phyloP scores from a whole-genome alignment of 352 stramenopile genomes.

The Globisporangium sylvaticum region DNA sequence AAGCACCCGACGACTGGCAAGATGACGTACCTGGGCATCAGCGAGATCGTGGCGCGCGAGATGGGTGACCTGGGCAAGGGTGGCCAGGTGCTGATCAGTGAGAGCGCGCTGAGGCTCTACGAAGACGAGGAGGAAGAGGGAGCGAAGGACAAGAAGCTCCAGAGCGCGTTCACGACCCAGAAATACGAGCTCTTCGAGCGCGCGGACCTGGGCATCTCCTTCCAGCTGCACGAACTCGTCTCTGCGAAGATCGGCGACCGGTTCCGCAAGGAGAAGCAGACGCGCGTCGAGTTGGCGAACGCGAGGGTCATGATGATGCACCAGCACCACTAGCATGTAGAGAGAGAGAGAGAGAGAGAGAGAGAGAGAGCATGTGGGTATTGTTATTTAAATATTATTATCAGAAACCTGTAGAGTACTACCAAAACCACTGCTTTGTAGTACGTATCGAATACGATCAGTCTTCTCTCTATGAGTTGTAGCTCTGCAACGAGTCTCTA shows the following conservation, averaged over 20 bases:
- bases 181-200: constrained; percentile 30
- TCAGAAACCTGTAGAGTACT: not conserved
- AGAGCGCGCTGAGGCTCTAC: constrained; percentile 40
- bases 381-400: constrained; percentile 1
- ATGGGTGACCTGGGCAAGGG: constrained; percentile 61
- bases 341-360: not conserved
- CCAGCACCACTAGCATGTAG: constrained; percentile 5
- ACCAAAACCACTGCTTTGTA: too few relatives aligned
- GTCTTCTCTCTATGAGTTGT: not conserved
- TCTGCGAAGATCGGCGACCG: constrained; percentile 36
- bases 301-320: constrained; percentile 21
- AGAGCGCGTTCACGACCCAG: constrained; percentile 23
- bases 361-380: not conserved
- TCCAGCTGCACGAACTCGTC: constrained; percentile 40
- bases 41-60: constrained; percentile 63
- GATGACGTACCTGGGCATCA: constrained; percentile 70
- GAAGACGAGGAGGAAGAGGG: constrained; percentile 30
- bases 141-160: constrained; percentile 13
- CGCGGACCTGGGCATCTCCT: constrained; percentile 31
- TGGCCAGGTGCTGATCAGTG: constrained; percentile 69
- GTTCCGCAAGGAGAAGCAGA: constrained; percentile 24
- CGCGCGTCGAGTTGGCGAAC: not conserved
- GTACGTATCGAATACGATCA: too few relatives aligned
- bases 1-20: constrained; percentile 73
- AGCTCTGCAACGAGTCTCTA: not conserved